Percentiles rank a stretch among this genome's conserved stretches.
phyloP scores from a whole-genome alignment of 257 asterid genomes.

The Nicotiana obtusifolia region DNA sequence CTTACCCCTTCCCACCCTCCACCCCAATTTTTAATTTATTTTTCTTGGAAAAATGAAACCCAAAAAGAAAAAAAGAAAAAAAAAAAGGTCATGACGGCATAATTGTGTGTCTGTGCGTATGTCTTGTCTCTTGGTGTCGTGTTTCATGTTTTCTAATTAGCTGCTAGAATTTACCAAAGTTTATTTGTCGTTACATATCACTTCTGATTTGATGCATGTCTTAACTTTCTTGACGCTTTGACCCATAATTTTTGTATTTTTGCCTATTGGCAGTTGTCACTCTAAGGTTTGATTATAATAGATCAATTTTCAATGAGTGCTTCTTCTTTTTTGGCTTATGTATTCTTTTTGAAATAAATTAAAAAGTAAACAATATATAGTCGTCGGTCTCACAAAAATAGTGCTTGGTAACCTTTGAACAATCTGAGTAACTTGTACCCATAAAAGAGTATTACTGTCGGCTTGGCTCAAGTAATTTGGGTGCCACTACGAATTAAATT shows the following conservation, averaged over 20 bases:
- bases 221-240: background rate
- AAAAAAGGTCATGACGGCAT: background rate
- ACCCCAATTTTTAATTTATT: background rate
- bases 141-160: background rate
- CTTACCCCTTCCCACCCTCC: background rate
- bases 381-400: background rate
- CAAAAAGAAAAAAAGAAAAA: no score
- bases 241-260: no score
- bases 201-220: background rate
- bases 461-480: no score
- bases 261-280: no score
- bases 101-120: no score
- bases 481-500: background rate
- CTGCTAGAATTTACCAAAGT: background rate
- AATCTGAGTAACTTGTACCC: background rate
- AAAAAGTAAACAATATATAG: background rate
- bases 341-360: background rate
- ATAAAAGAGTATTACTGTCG: background rate
- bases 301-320: background rate
- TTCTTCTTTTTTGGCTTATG: background rate
- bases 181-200: background rate
- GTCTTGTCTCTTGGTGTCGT: background rate
- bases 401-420: background rate
- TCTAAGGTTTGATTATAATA: background rate
- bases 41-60: background rate